Evolutionary conservation across 768 basidiomycete genomes (phyloP).

Genomic region (Gautieria morchelliformis): DNA sequence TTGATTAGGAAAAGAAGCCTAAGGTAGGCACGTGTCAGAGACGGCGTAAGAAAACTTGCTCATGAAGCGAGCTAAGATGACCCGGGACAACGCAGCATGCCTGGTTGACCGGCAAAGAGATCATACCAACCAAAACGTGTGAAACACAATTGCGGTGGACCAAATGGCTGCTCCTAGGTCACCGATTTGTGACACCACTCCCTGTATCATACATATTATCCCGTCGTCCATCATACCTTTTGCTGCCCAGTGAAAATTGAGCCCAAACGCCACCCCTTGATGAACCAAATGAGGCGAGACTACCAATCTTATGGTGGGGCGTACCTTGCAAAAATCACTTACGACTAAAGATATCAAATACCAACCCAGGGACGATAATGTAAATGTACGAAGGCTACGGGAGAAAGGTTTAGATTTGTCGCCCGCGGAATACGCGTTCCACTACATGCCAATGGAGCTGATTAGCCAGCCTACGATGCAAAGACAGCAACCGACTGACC

Average conservation of each 20-base stretch:
- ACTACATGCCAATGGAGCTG: background rate
- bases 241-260: background rate
- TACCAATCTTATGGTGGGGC: background rate
- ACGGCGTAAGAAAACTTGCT: too few relatives aligned
- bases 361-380: background rate
- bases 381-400: background rate
- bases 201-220: background rate
- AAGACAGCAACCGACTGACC: background rate
- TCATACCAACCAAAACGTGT: background rate
- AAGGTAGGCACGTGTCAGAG: background rate
- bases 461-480: background rate
- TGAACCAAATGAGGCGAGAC: background rate
- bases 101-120: too few relatives aligned
- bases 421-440: background rate
- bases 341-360: constrained; percentile 1
- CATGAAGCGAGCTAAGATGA: too few relatives aligned
- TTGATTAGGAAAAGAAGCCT: constrained; percentile 4
- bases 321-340: constrained; percentile 5
- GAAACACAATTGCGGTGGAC: background rate
- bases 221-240: background rate
- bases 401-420: background rate
- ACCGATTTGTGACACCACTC: background rate
- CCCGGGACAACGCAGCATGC: too few relatives aligned
- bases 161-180: constrained; percentile 5
- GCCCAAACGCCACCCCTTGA: background rate